Base-by-base conservation (phyloP, 2,329 filamentous ascomycete genomes). In the Colletotrichum sp. region DNA sequence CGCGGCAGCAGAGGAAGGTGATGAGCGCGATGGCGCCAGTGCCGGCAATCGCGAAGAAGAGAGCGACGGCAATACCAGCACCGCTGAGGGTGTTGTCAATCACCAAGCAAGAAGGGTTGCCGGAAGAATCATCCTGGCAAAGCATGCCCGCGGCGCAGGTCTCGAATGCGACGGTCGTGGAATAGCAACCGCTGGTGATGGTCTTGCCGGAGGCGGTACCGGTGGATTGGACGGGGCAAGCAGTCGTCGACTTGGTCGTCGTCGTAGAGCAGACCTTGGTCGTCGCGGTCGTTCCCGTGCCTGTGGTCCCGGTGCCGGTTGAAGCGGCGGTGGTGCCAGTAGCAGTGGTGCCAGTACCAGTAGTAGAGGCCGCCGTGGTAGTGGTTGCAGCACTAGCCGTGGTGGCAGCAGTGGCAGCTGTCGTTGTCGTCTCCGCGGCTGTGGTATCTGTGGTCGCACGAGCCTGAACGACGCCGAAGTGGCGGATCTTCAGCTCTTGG, bases 1-100 rank as follows among this genome's bases (percentile, higher is more conserved):
- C 89, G 76, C 84, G 84, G 85, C 86, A 89, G 87, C 88, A 91
- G 78, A 88, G 83, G 84, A 88, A 88, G 80, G 87, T 85, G 71
- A 91, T 81, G 77, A 83, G 78, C 64, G 79, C 82, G 75, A 88
- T 76, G 77, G 84, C 82, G 67, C 84, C 58, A 77, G 83, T 80
- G 76, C 88, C 79, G 74, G 81, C 83, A n/a, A 81, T 77, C 71
- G 83, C 87, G 48, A 92, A 87, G 81, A 88, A 78, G 77, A 89
- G 82, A 79, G 86, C 83, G 77, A 91, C 84, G 80, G 90, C 83
- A 79, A 89, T 83, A 76, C 87, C 89, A 55, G 83, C 83, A 3
- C 85, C 79, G 78, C 85, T 85, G 70, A 91, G 83, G 24, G 12
- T 56, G 79, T 87, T 81, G 8, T 85, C 76, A 60, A 82, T 81